A percentile compares a stretch with the other conserved stretches of the same genome.
Conservation (phyloP, 345 rosid genomes). For the Murraya paniculata region DNA sequence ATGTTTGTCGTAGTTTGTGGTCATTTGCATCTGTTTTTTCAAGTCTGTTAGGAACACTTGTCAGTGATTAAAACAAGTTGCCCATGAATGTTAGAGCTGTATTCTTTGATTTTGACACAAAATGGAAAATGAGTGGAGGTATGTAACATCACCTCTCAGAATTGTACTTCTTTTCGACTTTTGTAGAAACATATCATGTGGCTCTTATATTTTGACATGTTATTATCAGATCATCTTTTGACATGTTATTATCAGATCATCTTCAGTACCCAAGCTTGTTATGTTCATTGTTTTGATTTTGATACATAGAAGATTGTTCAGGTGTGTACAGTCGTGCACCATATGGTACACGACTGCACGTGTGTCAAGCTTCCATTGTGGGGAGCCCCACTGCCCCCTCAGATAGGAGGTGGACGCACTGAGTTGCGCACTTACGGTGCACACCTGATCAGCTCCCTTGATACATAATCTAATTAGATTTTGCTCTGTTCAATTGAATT, state of each 20-base stretch:
- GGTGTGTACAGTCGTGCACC: no score
- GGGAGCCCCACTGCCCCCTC: no score
- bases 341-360: no score
- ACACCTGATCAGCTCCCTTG: no score
- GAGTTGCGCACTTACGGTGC: no score
- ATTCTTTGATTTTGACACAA: neutral
- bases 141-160: constrained; percentile 20
- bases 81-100: neutral
- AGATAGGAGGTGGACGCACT: no score
- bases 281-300: constrained; percentile 1
- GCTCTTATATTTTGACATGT: constrained; percentile 8
- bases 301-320: no score
- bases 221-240: constrained; percentile 11
- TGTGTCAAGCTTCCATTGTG: no score
- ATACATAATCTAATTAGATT: neutral
- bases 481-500: neutral
- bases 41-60: neutral
- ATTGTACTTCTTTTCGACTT: constrained; percentile 19
- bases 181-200: constrained; percentile 28
- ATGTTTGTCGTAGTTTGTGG: neutral
- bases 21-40: constrained; percentile 1
- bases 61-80: neutral
- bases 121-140: constrained; percentile 21
- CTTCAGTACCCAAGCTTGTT: neutral
- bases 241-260: constrained; percentile 9